Conservation (phyloP, 805 yeast species). For the Ogataea henricii region DNA sequence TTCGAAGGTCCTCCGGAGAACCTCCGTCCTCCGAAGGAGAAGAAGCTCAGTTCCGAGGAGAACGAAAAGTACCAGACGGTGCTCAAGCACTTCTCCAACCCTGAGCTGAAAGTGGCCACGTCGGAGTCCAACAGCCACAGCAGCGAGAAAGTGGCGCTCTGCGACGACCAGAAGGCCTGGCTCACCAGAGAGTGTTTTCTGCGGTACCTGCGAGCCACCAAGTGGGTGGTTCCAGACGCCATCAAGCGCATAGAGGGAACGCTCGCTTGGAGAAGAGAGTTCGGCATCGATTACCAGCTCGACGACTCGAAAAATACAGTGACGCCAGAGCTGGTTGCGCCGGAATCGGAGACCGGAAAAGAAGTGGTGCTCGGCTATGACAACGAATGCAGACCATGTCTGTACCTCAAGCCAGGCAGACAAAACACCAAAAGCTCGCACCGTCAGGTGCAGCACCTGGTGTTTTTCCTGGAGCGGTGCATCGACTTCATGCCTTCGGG, state of each 20-base stretch:
- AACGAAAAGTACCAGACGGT: constrained; percentile 62
- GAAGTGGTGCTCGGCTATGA: constrained; percentile 91
- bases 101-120: constrained; percentile 50
- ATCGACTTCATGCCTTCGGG: constrained; percentile 96
- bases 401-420: constrained; percentile 90
- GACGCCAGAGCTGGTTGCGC: constrained; percentile 54
- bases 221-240: constrained; percentile 78
- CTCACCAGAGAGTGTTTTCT: constrained; percentile 86
- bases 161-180: constrained; percentile 80
- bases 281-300: constrained; percentile 60
- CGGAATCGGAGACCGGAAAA: constrained; percentile 89
- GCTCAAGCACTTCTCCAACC: constrained; percentile 58
- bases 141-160: constrained; percentile 39
- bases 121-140: constrained; percentile 43
- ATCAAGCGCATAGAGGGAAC: constrained; percentile 75
- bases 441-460: constrained; percentile 94
- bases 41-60: constrained; percentile 54
- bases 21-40: constrained; percentile 52
- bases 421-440: constrained; percentile 91
- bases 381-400: constrained; percentile 85
- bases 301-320: constrained; percentile 50
- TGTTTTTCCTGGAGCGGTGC: constrained; percentile 87
- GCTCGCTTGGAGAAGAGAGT: constrained; percentile 90
- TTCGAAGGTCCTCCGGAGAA: constrained; percentile 55
- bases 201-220: constrained; percentile 90